A percentile compares a stretch with the other conserved stretches of the same genome.
These are phyloP conservation scores for Linaria vulgaris DNA, from an alignment of 257 asterid genomes.

Conservation along the genomic window DNA sequence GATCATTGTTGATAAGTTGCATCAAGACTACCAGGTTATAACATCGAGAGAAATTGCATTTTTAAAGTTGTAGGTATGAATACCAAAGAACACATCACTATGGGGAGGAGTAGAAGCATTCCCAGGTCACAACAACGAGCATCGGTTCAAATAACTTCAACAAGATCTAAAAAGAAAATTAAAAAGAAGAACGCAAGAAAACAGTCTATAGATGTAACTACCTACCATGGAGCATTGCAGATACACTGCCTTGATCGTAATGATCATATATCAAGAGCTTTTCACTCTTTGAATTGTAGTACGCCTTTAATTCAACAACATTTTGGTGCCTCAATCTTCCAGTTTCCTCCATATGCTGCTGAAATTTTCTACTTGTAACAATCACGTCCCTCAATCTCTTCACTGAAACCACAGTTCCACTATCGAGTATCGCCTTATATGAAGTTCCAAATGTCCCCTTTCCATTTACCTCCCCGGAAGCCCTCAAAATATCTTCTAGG, in stretches of 20 bases:
- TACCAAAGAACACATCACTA: too few relatives aligned
- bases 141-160: too few relatives aligned
- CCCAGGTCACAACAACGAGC: too few relatives aligned
- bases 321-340: slow-evolving; percentile 14
- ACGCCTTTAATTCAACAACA: slow-evolving; percentile 11
- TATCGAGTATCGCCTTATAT: background rate
- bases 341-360: slow-evolving; percentile 16
- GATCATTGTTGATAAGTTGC: too few relatives aligned
- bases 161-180: too few relatives aligned
- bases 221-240: too few relatives aligned
- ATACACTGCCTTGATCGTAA: background rate
- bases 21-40: too few relatives aligned
- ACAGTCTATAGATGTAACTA: too few relatives aligned
- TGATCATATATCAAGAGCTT: slow-evolving; percentile 12
- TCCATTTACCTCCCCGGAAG: background rate
- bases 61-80: too few relatives aligned
- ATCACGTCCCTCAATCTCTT: slow-evolving; percentile 10
- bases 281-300: background rate
- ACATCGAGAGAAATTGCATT: too few relatives aligned
- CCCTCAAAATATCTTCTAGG: background rate
- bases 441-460: slow-evolving; percentile 3
- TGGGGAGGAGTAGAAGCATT: too few relatives aligned
- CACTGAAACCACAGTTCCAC: background rate
- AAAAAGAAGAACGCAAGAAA: too few relatives aligned
- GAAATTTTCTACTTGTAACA: background rate